A percentile compares a stretch with the other conserved stretches of the same genome.
phyloP scores from a whole-genome alignment of 1,139 yeast species.

The Cylindricascospora bacillispora region DNA sequence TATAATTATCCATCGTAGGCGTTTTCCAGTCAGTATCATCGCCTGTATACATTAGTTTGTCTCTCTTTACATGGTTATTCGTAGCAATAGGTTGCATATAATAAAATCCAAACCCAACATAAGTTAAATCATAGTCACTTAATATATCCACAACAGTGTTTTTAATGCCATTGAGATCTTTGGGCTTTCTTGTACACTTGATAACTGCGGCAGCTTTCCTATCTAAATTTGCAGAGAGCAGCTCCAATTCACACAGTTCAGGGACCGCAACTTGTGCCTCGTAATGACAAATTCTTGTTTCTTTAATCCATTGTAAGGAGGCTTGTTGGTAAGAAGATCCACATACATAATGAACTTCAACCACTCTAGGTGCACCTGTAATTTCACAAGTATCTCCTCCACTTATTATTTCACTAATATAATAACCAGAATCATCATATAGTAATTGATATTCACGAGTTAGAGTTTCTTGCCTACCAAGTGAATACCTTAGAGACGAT shows the following conservation, averaged over 20 bases:
- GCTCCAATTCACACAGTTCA: constrained; percentile 36
- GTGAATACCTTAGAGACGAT: constrained; percentile 28
- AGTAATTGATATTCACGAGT: constrained; percentile 16
- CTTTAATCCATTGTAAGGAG: constrained; percentile 38
- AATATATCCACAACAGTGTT: constrained; percentile 9
- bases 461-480: constrained; percentile 32
- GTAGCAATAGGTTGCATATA: constrained; percentile 9
- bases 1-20: constrained; percentile 5
- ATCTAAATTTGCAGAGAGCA: constrained; percentile 18
- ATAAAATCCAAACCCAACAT: constrained; percentile 17
- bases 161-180: not conserved
- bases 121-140: constrained; percentile 13
- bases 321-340: constrained; percentile 30
- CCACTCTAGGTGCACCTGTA: constrained; percentile 47
- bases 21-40: constrained; percentile 2
- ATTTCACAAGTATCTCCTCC: constrained; percentile 66
- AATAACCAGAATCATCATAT: constrained; percentile 29
- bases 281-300: constrained; percentile 63
- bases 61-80: constrained; percentile 3
- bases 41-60: constrained; percentile 14
- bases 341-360: constrained; percentile 60
- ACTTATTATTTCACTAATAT: constrained; percentile 39
- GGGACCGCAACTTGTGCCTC: constrained; percentile 48
- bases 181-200: constrained; percentile 7
- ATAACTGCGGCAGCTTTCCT: constrained; percentile 12